Evolutionary conservation across 805 yeast species (phyloP).

Genomic region (Wickerhamomyces alni): DNA sequence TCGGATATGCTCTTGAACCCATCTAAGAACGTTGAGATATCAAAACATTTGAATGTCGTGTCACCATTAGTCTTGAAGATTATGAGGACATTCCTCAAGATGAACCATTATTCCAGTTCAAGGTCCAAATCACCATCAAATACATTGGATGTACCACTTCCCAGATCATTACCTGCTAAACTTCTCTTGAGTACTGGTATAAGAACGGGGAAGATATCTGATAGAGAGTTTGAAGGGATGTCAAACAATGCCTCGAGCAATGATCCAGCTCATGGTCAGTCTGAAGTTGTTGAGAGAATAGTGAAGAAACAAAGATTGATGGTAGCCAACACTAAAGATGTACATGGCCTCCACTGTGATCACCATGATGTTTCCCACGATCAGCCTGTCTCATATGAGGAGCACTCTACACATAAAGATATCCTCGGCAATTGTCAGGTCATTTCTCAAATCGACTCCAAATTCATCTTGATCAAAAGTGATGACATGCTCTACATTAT

Average conservation of each 20-base stretch:
- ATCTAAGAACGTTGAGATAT: constrained; percentile 24
- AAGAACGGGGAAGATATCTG: not conserved
- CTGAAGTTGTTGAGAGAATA: not conserved
- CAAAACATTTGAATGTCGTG: constrained; percentile 23
- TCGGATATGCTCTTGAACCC: constrained; percentile 39
- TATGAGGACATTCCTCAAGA: constrained; percentile 23
- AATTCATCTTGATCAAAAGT: constrained; percentile 47
- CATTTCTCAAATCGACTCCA: constrained; percentile 55
- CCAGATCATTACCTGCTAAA: not conserved
- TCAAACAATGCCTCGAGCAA: not conserved
- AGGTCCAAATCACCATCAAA: no score
- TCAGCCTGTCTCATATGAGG: not conserved
- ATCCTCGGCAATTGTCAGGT: constrained; percentile 25
- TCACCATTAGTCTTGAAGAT: constrained; percentile 27
- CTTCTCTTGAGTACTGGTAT: not conserved
- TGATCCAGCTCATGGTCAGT: not conserved
- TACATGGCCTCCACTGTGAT: not conserved
- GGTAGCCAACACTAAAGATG: not conserved
- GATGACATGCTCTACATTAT: constrained; percentile 33
- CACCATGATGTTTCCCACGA: no score
- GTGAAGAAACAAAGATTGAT: not conserved
- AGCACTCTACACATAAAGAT: constrained; percentile 12
- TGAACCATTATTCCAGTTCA: constrained; percentile 14
- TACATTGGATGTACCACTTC: no score
- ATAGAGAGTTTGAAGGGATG: constrained; percentile 4